Evolutionary conservation across 2,329 filamentous ascomycete genomes (phyloP), one percentile per base, ranked within the genome.

Genomic region (Alternaria sp.): DNA sequence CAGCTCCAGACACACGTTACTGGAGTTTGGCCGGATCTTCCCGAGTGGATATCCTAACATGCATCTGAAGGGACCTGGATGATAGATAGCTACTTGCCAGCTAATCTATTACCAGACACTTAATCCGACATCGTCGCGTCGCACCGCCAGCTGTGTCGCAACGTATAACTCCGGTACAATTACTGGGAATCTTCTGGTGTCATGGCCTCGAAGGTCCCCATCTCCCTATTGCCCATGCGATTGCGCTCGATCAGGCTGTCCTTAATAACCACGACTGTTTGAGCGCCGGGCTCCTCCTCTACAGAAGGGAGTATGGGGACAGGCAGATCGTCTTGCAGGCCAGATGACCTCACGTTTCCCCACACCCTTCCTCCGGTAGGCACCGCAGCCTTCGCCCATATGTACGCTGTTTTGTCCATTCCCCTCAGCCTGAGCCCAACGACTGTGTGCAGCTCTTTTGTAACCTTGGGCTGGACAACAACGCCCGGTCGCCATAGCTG

Each of bases 401-500:
- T 43, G 23, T 72, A 76, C 4, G 60, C 67, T 65, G 72, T 73
- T 15, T 62, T 57, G 9, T 59, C 44, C 73, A 77, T 75, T 8
- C 73, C 74, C 19, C 69, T 69, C 7, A 77, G 56, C 15, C 68
- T 66, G 9, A 76, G 32, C 1, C 75, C 74, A 13, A 77, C 53
- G 6, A 75, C 74, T 1, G 65, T 62, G 55, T 77, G 74, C 0
- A 43, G 3, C 45, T 77, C 71, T 19, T 53, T 52, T 3, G 52
- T 54, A 5, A 76, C 67, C n/a, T 43, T 57, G 3, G 50, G 32
- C 12, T 28, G 40, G 2, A 40, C 36, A 6, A 40, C 36, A 40
- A 40, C 3, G 60, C 56, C 12, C 23, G 40, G 17, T 59, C 54
- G n/a, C 43, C 32, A 57, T 17, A 25, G 32, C 15, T 53, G 28